A percentile compares a stretch with the other conserved stretches of the same genome.
Evolutionary conservation across 2,329 filamentous ascomycete genomes (phyloP).

Genomic region (Aaosphaeria arxii): DNA sequence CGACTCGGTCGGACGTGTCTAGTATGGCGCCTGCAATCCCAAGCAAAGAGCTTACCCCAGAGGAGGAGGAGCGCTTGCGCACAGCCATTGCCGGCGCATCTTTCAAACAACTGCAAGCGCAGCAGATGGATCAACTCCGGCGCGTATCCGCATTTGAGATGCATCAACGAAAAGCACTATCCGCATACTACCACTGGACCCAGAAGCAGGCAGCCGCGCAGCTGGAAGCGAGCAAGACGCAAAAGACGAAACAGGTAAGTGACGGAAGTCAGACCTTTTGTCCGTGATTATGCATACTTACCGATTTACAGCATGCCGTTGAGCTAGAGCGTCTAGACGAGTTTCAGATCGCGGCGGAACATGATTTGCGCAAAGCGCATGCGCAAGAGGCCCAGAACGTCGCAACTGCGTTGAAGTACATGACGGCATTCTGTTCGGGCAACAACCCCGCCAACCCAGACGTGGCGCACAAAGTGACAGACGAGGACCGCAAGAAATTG

Average conservation of each 20-base stretch:
- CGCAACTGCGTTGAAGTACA: conserved; percentile 45
- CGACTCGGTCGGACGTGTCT: conserved; percentile 1
- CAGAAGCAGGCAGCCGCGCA: conserved; percentile 17
- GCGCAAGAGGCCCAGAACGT: conserved; percentile 41
- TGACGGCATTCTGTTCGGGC: conserved; percentile 48
- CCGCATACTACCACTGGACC: conserved; percentile 19
- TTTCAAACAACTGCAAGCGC: conserved; percentile 18
- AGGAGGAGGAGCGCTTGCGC: conserved; percentile 17
- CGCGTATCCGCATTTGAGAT: conserved; percentile 29
- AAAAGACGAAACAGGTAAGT: conserved; percentile 28
- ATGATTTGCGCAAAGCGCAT: conserved; percentile 41
- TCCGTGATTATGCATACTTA: conserved; percentile 14
- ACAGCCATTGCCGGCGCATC: conserved; percentile 22
- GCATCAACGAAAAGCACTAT: conserved; percentile 29
- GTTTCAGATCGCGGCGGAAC: conserved; percentile 42
- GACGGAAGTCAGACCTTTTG: background rate
- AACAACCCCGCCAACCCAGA: conserved; percentile 19
- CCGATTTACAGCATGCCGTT: conserved; percentile 29
- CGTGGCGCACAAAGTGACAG: conserved; percentile 38
- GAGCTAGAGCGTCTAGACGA: conserved; percentile 44
- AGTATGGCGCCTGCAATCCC: conserved; percentile 4
- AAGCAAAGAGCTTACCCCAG: conserved; percentile 6
- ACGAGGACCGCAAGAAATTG: conserved; percentile 43
- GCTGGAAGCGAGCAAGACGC: conserved; percentile 16
- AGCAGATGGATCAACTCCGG: conserved; percentile 30